Percentiles rank a stretch among this genome's conserved stretches.
phyloP scores from a whole-genome alignment of 2,329 filamentous ascomycete genomes.

The Fusarium tricinctum region DNA sequence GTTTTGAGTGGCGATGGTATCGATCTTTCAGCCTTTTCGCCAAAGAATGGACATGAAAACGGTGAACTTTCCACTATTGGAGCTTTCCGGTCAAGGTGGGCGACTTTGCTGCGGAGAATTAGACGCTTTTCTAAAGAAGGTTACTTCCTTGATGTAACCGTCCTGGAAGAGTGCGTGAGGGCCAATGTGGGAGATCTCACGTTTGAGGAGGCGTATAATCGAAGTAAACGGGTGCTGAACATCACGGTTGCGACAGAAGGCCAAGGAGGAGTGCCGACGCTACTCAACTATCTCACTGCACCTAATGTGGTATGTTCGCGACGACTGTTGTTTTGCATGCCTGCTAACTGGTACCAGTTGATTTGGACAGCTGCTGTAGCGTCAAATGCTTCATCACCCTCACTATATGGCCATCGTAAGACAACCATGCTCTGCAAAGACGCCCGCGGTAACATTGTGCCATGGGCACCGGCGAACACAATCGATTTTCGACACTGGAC shows the following conservation, averaged over 20 bases:
- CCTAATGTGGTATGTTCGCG: slow-evolving; percentile 83
- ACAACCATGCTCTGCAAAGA: slow-evolving; percentile 82
- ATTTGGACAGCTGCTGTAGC: slow-evolving; percentile 85
- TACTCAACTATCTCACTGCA: slow-evolving; percentile 93
- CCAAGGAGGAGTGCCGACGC: slow-evolving; percentile 81
- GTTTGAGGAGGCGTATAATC: slow-evolving; percentile 91
- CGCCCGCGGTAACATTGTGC: slow-evolving; percentile 76
- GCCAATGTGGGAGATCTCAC: slow-evolving; percentile 90
- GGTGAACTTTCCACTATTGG: slow-evolving; percentile 54
- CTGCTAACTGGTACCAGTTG: slow-evolving; percentile 63
- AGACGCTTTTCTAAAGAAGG: slow-evolving; percentile 80
- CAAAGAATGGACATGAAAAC: slow-evolving; percentile 52
- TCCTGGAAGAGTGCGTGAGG: slow-evolving; percentile 86
- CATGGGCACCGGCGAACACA: slow-evolving; percentile 77
- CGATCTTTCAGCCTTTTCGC: slow-evolving; percentile 82
- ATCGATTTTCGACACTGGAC: slow-evolving; percentile 77
- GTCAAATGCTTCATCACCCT: slow-evolving; percentile 76
- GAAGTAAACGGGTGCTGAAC: slow-evolving; percentile 88
- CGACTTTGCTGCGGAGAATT: slow-evolving; percentile 75
- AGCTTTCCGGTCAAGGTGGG: slow-evolving; percentile 61
- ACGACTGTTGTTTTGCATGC: not conserved
- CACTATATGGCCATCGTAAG: slow-evolving; percentile 75
- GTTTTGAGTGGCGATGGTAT: slow-evolving; percentile 85
- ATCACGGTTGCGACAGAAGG: slow-evolving; percentile 87
- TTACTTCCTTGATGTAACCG: slow-evolving; percentile 85